Evolutionary conservation across 108 stramenopile genomes (phyloP).

Genomic region (Chaetoceros tenuissimus): DNA sequence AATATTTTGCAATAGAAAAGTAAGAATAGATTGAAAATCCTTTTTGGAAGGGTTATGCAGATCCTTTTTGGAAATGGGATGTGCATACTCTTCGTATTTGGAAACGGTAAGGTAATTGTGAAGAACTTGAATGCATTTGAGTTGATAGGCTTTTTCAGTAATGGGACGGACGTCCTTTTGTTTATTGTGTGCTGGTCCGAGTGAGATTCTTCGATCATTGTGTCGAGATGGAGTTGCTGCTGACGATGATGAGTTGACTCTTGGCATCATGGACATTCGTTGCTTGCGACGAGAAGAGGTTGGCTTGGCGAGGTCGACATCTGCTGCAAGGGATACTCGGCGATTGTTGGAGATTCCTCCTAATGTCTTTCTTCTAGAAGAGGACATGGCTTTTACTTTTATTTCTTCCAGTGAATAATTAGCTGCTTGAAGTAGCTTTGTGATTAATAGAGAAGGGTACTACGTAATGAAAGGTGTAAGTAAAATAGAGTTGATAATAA

Average conservation of each 20-base stretch:
- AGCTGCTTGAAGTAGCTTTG: too few relatives aligned
- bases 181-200: not conserved
- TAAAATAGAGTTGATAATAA: too few relatives aligned
- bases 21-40: slow-evolving; percentile 92
- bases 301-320: not conserved
- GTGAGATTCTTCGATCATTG: not conserved
- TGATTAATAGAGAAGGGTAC: too few relatives aligned
- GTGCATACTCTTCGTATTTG: slow-evolving; percentile 65
- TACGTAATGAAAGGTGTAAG: too few relatives aligned
- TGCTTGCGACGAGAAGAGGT: not conserved
- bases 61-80: slow-evolving; percentile 64
- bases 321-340: not conserved
- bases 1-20: slow-evolving; percentile 83
- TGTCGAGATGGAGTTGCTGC: not conserved
- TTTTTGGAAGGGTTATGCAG: slow-evolving; percentile 83
- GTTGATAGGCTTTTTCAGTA: slow-evolving; percentile 66
- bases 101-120: slow-evolving; percentile 56
- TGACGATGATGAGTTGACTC: not conserved
- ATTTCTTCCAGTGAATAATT: too few relatives aligned
- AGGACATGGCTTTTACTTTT: too few relatives aligned
- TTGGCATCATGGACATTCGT: slow-evolving; percentile 2
- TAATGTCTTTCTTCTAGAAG: not conserved
- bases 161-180: slow-evolving; percentile 43
- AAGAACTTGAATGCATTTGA: slow-evolving; percentile 55
- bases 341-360: not conserved